These are phyloP conservation scores for Fraxinus americana DNA, from an alignment of 257 asterid species.

Conservation along the genomic window DNA sequence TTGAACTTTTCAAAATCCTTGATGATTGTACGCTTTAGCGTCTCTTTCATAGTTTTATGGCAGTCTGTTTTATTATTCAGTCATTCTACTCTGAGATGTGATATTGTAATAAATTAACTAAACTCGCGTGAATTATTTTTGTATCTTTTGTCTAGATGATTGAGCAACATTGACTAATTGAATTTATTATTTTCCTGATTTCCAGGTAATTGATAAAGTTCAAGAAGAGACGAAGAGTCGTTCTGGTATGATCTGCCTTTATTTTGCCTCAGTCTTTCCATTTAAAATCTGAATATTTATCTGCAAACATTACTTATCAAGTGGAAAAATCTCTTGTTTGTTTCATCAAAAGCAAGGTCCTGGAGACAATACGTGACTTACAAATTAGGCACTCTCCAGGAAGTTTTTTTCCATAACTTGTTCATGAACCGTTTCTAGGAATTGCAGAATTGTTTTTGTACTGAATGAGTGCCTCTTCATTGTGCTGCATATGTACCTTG, in stretches of 20 bases:
- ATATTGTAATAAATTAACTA: background rate
- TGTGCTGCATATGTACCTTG: background rate
- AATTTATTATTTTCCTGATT: slow-evolving; percentile 7
- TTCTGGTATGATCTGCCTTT: slow-evolving; percentile 35
- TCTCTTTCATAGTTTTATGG: background rate
- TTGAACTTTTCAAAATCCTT: background rate
- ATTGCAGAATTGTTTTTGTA: background rate
- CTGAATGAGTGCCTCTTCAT: background rate
- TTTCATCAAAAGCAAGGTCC: background rate
- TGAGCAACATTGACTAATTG: slow-evolving; percentile 2
- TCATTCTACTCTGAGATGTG: background rate
- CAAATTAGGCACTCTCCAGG: background rate
- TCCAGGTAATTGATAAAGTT: slow-evolving; percentile 71
- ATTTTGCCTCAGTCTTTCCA: background rate
- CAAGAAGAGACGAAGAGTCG: slow-evolving; percentile 69
- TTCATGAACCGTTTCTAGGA: background rate
- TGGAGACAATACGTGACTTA: background rate
- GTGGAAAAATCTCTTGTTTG: slow-evolving; percentile 9
- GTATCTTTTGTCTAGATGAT: background rate
- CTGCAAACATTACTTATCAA: background rate
- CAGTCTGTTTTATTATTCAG: background rate
- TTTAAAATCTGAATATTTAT: background rate
- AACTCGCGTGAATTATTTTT: background rate
- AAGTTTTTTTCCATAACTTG: background rate
- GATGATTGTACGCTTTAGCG: background rate